phyloP scores from a whole-genome alignment of 371 early-diverging fungal genomes.

The Antonospora locustae region DNA sequence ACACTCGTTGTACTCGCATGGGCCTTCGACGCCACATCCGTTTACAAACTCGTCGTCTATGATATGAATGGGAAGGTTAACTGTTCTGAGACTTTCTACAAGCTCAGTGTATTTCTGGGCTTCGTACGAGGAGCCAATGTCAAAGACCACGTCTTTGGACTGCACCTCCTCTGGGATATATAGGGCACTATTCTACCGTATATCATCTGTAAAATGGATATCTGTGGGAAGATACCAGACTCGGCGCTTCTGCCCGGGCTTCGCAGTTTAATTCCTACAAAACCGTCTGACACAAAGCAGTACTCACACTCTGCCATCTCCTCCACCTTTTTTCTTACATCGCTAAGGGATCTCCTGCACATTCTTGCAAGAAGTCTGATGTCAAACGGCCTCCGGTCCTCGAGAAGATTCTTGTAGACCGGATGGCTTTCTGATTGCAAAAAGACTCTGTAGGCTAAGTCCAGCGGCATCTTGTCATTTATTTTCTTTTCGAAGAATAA shows the following conservation, averaged over 20 bases:
- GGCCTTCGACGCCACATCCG: conserved; percentile 3
- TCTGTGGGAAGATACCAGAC: no score
- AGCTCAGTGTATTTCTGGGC: conserved; percentile 15
- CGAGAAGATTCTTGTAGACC: conserved; percentile 16
- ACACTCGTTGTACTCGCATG: no score
- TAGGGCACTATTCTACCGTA: background rate
- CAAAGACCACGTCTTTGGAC: conserved; percentile 15
- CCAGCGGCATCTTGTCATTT: conserved; percentile 15
- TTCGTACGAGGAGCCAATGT: background rate
- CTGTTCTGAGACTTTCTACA: conserved; percentile 15
- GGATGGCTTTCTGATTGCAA: conserved; percentile 5
- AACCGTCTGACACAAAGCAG: no score
- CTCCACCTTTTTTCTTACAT: background rate
- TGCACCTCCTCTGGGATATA: background rate
- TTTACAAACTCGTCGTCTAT: conserved; percentile 3
- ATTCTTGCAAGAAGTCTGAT: conserved; percentile 3
- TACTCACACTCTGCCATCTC: no score
- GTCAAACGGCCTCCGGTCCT: conserved; percentile 19
- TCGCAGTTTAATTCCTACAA: no score
- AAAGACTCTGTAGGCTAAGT: conserved; percentile 10
- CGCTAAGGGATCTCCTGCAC: background rate
- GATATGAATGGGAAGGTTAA: conserved; percentile 27
- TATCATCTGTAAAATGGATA: no score
- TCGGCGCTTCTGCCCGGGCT: no score
- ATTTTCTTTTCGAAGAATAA: conserved; percentile 9